phyloP scores from a whole-genome alignment of 2,329 filamentous ascomycete genomes.

The Penicillium sp. region DNA sequence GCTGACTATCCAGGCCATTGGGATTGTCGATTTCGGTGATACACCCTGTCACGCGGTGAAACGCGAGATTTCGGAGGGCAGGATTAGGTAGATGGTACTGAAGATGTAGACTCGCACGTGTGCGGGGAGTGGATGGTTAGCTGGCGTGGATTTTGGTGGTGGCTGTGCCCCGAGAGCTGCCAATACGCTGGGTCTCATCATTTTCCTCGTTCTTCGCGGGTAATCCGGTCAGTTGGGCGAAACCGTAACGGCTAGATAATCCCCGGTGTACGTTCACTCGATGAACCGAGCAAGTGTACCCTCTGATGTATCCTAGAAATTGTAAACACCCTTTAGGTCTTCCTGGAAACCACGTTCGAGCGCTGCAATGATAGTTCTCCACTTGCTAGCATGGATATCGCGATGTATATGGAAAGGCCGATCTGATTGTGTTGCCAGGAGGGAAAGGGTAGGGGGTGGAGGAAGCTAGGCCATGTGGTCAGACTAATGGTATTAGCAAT shows the following conservation, averaged over 20 bases:
- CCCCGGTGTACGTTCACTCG: conserved; percentile 18
- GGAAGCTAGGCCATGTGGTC: not conserved
- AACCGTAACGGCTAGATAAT: conserved; percentile 13
- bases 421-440: conserved; percentile 5
- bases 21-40: conserved; percentile 2
- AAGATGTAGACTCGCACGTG: conserved; percentile 22
- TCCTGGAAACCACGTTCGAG: conserved; percentile 14
- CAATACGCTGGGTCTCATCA: no score
- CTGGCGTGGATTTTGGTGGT: not conserved
- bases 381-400: conserved; percentile 15
- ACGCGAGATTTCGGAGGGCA: conserved; percentile 18
- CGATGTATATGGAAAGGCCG: conserved; percentile 19
- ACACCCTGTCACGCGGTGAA: conserved; percentile 11
- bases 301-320: conserved; percentile 15
- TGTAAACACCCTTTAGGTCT: conserved; percentile 8
- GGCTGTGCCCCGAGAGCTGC: no score
- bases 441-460: conserved; percentile 6
- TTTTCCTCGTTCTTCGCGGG: no score
- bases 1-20: conserved; percentile 1
- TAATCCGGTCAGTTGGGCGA: not conserved
- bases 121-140: conserved; percentile 17
- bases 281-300: conserved; percentile 17
- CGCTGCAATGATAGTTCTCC: conserved; percentile 7
- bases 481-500: no score
- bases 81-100: conserved; percentile 18